Base-by-base conservation (phyloP, 768 basidiomycete species). In the Mrakia hoshinonis region DNA sequence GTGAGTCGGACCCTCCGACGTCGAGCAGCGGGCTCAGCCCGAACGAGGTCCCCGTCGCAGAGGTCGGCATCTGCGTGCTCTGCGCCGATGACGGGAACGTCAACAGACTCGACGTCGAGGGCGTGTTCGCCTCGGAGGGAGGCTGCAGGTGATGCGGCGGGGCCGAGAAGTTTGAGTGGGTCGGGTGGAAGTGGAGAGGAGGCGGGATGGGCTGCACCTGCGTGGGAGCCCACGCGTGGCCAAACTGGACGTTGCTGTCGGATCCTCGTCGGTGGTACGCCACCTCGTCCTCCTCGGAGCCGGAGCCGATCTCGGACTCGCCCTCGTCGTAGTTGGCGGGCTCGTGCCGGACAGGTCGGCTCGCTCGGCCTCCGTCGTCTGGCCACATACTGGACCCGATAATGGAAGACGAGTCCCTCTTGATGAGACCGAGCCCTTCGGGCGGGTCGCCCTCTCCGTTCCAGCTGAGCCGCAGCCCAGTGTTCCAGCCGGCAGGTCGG, bases 381-480 rank as follows among this genome's bases (percentile, higher is more conserved):
- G 36, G 1, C 58, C 55, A 60, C 29, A 51, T n/a, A 11, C 49
- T 18, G 5, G 34, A 12, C 55, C 6, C 29, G n/a, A n/a, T n/a
- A 36, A 15, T 34, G 12, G 29, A 36, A 29, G 55, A 60, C 29
- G 55, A 36, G 34, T 36, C 31, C 58, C 58, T 61, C 58, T 36
- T 61, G 58, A 61, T 15, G 20, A 61, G 36, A 38, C 58, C 58
- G 18, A 61, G 36, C 0, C 58, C 58, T 1, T 61, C 58, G 5
- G 58, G 58, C n/a, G 54, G 12, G 58, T n/a, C 34, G 58, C n/a
- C 34, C 58, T 61, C 58, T 9, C 58, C 34, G 58, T 61, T 61
- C 58, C 58, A 61, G 36, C 29, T 61, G 31, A 36, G 22, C 58
- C 58, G 34, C 34, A 36, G 34, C 34, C 58, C 58, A 31, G 55